phyloP scores from a whole-genome alignment of 768 basidiomycete genomes.

The Leccinum incarnatum region DNA sequence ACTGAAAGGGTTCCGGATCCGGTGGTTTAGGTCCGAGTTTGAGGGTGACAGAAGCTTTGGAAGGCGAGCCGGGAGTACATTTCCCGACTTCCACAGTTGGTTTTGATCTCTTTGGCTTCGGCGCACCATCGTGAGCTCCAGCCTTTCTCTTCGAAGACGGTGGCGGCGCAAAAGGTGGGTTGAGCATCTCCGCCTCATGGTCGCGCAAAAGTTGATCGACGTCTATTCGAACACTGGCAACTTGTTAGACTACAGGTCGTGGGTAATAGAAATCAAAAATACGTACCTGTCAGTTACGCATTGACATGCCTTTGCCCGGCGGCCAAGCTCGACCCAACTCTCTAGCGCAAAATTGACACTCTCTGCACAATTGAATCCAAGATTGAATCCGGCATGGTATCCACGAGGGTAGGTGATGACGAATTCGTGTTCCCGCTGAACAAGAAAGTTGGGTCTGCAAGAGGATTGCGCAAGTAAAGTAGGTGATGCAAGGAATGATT shows the following conservation, averaged over 20 bases:
- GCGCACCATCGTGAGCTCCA: constrained; percentile 26
- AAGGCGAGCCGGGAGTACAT: constrained; percentile 12
- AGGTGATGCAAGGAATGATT: constrained; percentile 92
- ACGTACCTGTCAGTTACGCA: constrained; percentile 72
- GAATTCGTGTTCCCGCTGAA: constrained; percentile 94
- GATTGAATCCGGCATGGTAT: constrained; percentile 96
- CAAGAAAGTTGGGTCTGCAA: constrained; percentile 80
- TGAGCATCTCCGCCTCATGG: constrained; percentile 47
- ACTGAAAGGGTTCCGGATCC: constrained; percentile 57
- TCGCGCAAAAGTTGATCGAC: constrained; percentile 81
- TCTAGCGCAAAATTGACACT: constrained; percentile 96
- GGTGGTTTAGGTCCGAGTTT: constrained; percentile 64
- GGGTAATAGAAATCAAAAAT: background rate
- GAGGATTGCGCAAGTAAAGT: constrained; percentile 74
- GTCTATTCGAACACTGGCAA: constrained; percentile 82
- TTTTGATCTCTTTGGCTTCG: constrained; percentile 30
- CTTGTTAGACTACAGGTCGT: constrained; percentile 7
- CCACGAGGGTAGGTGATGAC: constrained; percentile 94
- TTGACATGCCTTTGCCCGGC: constrained; percentile 72
- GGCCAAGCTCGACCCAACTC: constrained; percentile 88
- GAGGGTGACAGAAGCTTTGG: constrained; percentile 56
- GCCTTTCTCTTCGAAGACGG: constrained; percentile 41
- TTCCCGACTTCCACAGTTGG: constrained; percentile 2
- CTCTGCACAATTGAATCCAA: constrained; percentile 95
- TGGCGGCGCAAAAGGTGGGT: constrained; percentile 5